Base-by-base conservation (phyloP, 495 filamentous ascomycete genomes). In the Emericellopsis terricola region DNA sequence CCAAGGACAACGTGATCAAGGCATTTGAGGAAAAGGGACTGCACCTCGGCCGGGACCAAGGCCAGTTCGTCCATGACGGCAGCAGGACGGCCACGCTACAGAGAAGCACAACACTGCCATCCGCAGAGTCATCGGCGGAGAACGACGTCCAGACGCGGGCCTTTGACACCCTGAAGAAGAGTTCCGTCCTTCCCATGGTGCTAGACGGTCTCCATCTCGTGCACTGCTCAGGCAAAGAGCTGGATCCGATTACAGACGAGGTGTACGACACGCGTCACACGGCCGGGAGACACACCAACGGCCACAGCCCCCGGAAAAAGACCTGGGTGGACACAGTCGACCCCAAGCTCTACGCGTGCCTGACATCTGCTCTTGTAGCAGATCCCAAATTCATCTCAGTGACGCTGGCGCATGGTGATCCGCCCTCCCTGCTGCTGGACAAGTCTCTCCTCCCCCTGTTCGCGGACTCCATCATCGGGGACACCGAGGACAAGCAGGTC, bases 1-100 rank as follows among this genome's bases (percentile, higher is more conserved):
- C 72, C 50, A 73, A 78, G 26, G 51, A 59, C 7, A 70, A 68
- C 23, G 87, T 96, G 28, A 73, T 86, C 27, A 62, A 69, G 31
- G 73, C 81, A 0, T 69, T 96, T 10, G 70, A 87, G 38, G 70
- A 69, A 11, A 71, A 76, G 18, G 85, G 85, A 18, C 96, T 96
- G 55, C 68, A 73, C 41, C 87, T 94, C 42, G 62, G 64, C 31
- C 52, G 60, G 41, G 75, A 87, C 45, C 69, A 78, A 36, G 63
- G 76, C 34, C 70, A 67, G 2, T 75, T 77, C 23, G 84, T 86
- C 40, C 65, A 83, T 39, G 23, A 6, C 6, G 6, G 6, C 23
- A 6, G 6, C 23, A 6, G 23, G 6, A 11, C 23, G 23, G 11
- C 6, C 6, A 26, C 23, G 6, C n/a, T n/a, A n/a, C n/a, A n/a